Base-by-base conservation (phyloP, 2,329 filamentous ascomycete species). In the Chaetomiaceae sp. region DNA sequence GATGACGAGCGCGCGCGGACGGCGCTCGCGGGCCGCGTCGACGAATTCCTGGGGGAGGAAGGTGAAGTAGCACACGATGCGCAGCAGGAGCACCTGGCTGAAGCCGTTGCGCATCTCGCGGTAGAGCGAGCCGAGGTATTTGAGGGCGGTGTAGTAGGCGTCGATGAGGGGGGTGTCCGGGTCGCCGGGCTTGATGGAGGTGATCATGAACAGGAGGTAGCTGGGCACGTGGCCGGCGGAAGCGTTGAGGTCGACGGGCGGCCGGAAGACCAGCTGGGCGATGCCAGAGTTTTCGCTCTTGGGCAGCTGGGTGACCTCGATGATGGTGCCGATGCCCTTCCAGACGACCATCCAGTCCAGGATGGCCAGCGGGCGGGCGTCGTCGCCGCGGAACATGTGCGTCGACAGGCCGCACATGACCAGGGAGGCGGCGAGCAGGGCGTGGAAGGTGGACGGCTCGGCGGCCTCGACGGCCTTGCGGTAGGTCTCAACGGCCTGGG, bases 331-430 rank as follows among this genome's bases (percentile, higher is more conserved):
- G 20, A 73, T 78, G 9, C 76, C 76, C 9, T 69, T 65, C 75
- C 75, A 80, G 11, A 79, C 65, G 3, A 70, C 55, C 61, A 79
- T 73, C 75, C 76, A 80, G 56, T 78, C 70, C 36, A 78, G 58
- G 24, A 79, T 69, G 54, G 72, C 76, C 2, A 79, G 65, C 2
- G 68, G 66, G 36, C 63, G 66, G 15, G 60, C 59, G 38, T 71
- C 64, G 0, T 63, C 58, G n/a, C 75, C 71, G 3, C 74, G 68
- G 56, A 79, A 78, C 42, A 63, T 64, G 44, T 76, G 66, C 5
- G 73, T 73, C 9, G 73, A 71, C 5, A 78, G 61, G 6, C 68
- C 74, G 20, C 70, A 71, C 48, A 78, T 66, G 14, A 80, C 58
- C 7, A 79, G 64, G 2, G 76, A 77, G 47, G 69, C 69, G 29